Conservation (phyloP, 805 yeast genomes). For the Cyberlindnera saturnus region DNA sequence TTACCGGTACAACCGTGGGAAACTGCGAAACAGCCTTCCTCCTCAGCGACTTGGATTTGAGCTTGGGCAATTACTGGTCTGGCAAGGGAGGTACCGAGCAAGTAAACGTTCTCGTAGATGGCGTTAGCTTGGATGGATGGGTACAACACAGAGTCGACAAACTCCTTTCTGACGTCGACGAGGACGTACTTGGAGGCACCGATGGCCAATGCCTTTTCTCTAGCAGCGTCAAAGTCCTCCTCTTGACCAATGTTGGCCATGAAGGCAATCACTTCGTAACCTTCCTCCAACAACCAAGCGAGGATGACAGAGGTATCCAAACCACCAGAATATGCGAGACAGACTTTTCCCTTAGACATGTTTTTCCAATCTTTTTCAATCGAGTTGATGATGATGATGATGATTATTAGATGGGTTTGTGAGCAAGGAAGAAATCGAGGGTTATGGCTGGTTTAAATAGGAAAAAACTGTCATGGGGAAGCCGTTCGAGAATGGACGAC, state of each 20-base stretch:
- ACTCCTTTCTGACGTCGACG: conserved; percentile 92
- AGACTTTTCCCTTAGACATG: conserved; percentile 98
- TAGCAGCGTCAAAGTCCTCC: conserved; percentile 97
- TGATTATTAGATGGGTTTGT: background rate
- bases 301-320: conserved; percentile 95
- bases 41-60: conserved; percentile 93
- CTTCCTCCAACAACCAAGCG: conserved; percentile 97
- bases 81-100: conserved; percentile 95
- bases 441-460: background rate
- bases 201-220: conserved; percentile 89
- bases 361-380: background rate
- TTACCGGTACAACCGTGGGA: conserved; percentile 99
- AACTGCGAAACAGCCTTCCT: conserved; percentile 97
- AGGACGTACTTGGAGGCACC: conserved; percentile 96
- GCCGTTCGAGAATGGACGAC: too few relatives aligned
- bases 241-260: conserved; percentile 99
- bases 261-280: conserved; percentile 97
- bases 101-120: conserved; percentile 93
- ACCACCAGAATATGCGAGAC: conserved; percentile 99
- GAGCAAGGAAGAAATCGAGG: background rate
- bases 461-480: background rate
- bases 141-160: conserved; percentile 82
- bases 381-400: background rate
- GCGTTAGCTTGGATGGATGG: conserved; percentile 99
- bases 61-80: conserved; percentile 99